Evolutionary conservation across 805 yeast species (phyloP).

Genomic region (Candida ponderosae): DNA sequence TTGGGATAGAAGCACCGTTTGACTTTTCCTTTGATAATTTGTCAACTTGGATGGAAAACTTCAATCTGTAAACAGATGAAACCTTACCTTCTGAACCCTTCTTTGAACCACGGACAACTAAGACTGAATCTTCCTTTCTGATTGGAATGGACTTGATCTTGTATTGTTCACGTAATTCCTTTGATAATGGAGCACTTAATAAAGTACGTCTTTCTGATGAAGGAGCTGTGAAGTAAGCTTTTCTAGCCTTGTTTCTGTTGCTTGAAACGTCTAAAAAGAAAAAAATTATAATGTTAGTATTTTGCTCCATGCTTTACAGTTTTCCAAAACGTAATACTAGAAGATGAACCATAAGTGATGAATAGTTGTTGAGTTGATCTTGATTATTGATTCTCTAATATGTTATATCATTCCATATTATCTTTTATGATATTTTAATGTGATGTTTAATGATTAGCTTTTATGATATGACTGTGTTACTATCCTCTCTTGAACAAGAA

Average conservation of each 20-base stretch:
- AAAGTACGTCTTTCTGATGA: constrained; percentile 90
- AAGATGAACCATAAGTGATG: too few species aligned
- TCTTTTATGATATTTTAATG: too few species aligned
- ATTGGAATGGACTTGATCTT: constrained; percentile 92
- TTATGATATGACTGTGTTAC: too few species aligned
- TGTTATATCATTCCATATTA: too few species aligned
- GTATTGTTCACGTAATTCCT: constrained; percentile 97
- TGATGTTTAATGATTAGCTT: too few species aligned
- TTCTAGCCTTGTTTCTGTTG: constrained; percentile 99
- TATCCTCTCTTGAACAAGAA: too few species aligned
- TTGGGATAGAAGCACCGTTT: constrained; percentile 94
- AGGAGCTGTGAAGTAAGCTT: constrained; percentile 98
- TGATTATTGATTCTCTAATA: too few species aligned
- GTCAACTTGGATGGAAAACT: constrained; percentile 93
- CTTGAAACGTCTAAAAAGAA: constrained; percentile 93
- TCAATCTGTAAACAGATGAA: constrained; percentile 97
- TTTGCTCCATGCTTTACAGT: neutral
- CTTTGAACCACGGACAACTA: constrained; percentile 96
- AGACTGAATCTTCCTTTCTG: constrained; percentile 95
- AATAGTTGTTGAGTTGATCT: too few species aligned
- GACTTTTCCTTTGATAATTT: constrained; percentile 97
- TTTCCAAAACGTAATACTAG: neutral
- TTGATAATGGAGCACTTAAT: constrained; percentile 97
- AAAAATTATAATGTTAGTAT: constrained; percentile 21
- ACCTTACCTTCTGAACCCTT: constrained; percentile 99